Evolutionary conservation across 495 filamentous ascomycete genomes (phyloP).

Genomic region (Xylaria telfairii): DNA sequence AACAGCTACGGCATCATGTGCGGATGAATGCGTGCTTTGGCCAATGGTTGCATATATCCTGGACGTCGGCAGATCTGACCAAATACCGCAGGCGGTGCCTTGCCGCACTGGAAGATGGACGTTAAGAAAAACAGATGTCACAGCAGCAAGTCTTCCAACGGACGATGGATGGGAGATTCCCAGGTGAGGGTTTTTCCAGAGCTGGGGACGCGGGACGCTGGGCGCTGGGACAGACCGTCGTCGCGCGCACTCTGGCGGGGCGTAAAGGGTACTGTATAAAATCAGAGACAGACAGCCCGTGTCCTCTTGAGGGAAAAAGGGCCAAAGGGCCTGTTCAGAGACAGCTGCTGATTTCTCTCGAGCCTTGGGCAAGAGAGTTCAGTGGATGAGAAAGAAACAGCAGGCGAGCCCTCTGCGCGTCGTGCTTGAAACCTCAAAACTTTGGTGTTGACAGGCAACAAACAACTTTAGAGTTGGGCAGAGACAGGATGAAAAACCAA

Average conservation of each 20-base stretch:
- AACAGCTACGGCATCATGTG: slow-evolving; percentile 33
- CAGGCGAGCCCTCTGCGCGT: slow-evolving; percentile 5
- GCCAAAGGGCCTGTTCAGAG: background rate
- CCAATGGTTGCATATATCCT: slow-evolving; percentile 19
- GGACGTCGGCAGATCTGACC: slow-evolving; percentile 12
- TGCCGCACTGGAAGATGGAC: slow-evolving; percentile 12
- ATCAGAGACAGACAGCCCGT: slow-evolving; percentile 20
- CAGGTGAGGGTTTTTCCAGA: background rate
- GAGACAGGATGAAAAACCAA: background rate
- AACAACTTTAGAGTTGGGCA: slow-evolving; percentile 20
- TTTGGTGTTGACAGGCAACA: slow-evolving; percentile 14
- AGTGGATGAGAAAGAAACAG: slow-evolving; percentile 12
- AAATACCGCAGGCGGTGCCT: slow-evolving; percentile 19
- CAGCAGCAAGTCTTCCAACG: slow-evolving; percentile 16
- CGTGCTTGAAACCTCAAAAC: slow-evolving; percentile 21
- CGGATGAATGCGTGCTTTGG: slow-evolving; percentile 22
- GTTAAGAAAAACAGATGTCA: slow-evolving; percentile 23
- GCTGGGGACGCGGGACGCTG: slow-evolving; percentile 1
- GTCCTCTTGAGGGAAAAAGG: background rate
- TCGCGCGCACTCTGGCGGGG: slow-evolving; percentile 25
- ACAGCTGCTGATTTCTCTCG: slow-evolving; percentile 15
- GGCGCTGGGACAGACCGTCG: slow-evolving; percentile 8
- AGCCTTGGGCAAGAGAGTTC: slow-evolving; percentile 3
- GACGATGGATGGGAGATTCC: slow-evolving; percentile 8
- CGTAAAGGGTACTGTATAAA: slow-evolving; percentile 14